Evolutionary conservation across 1,139 yeast species (phyloP).

Genomic region (Saccharomyces hybrid): DNA sequence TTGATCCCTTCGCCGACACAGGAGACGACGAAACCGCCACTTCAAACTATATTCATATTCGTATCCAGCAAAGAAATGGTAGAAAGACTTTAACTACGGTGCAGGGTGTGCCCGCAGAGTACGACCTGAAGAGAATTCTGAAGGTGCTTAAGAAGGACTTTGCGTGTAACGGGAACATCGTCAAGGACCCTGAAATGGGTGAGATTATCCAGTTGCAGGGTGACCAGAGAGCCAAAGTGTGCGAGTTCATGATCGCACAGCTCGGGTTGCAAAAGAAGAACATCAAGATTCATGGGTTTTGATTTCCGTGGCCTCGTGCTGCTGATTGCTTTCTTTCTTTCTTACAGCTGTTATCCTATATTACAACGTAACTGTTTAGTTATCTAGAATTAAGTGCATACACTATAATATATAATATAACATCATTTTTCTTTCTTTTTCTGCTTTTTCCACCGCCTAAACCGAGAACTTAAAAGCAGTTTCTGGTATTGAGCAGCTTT

Average conservation of each 20-base stretch:
- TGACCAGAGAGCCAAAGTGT: slow-evolving; percentile 94
- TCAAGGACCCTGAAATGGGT: slow-evolving; percentile 92
- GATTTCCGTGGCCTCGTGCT: slow-evolving; percentile 18
- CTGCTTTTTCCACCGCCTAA: background rate
- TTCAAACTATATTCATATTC: slow-evolving; percentile 91
- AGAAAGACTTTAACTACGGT: slow-evolving; percentile 98
- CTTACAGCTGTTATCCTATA: background rate
- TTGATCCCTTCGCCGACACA: slow-evolving; percentile 99
- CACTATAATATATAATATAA: background rate
- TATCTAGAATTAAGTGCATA: background rate
- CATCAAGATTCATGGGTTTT: slow-evolving; percentile 97
- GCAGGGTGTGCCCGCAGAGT: slow-evolving; percentile 93
- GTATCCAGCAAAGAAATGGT: slow-evolving; percentile 99
- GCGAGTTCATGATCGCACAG: slow-evolving; percentile 84
- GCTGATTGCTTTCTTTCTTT: background rate
- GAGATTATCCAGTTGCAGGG: slow-evolving; percentile 98
- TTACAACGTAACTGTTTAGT: background rate
- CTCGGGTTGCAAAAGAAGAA: slow-evolving; percentile 89
- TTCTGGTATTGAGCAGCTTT: background rate
- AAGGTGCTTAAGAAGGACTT: slow-evolving; percentile 94
- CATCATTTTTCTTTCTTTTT: background rate
- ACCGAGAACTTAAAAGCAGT: background rate
- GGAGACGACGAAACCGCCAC: slow-evolving; percentile 98
- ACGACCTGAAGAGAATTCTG: slow-evolving; percentile 87
- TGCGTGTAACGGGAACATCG: slow-evolving; percentile 98